Percentiles rank a stretch among this genome's conserved stretches.
These are phyloP conservation scores for Gymnopus androsaceus DNA, from an alignment of 1,284 basidiomycete genomes.

Conservation along the genomic window DNA sequence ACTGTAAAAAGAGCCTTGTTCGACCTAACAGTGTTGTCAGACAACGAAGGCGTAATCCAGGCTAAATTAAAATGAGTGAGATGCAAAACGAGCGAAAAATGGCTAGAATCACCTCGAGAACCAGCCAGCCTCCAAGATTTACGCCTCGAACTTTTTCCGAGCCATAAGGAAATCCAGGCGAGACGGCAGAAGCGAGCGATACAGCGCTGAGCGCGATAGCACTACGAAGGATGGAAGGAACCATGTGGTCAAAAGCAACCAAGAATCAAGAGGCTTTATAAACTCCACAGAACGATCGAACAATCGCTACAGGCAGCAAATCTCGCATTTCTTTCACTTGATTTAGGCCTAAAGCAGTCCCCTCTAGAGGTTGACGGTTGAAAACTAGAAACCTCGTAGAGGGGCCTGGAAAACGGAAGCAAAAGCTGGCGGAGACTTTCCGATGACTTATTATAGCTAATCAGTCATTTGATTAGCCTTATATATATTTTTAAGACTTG, in stretches of 20 bases:
- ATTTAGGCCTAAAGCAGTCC: no score
- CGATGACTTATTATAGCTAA: no score
- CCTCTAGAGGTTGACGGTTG: no score
- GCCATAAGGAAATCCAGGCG: conserved; percentile 53
- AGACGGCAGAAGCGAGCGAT: conserved; percentile 31
- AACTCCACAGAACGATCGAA: no score
- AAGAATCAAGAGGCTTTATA: no score
- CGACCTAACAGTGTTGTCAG: conserved; percentile 64
- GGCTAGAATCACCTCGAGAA: conserved; percentile 58
- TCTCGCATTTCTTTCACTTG: no score
- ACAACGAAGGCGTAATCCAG: conserved; percentile 88
- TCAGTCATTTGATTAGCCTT: no score
- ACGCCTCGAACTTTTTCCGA: conserved; percentile 68
- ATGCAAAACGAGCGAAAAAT: not conserved
- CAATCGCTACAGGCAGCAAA: no score
- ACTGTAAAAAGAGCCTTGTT: conserved; percentile 30
- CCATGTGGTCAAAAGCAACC: not conserved
- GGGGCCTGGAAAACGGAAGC: no score
- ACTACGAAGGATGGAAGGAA: conserved; percentile 18
- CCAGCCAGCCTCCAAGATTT: conserved; percentile 81
- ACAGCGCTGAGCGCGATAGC: conserved; percentile 11
- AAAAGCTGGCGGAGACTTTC: no score
- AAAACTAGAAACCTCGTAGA: no score
- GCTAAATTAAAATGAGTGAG: conserved; percentile 40
- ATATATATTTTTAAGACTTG: no score